phyloP scores from a whole-genome alignment of 129 eudicot species.

The Gnaphalium uliginosum region DNA sequence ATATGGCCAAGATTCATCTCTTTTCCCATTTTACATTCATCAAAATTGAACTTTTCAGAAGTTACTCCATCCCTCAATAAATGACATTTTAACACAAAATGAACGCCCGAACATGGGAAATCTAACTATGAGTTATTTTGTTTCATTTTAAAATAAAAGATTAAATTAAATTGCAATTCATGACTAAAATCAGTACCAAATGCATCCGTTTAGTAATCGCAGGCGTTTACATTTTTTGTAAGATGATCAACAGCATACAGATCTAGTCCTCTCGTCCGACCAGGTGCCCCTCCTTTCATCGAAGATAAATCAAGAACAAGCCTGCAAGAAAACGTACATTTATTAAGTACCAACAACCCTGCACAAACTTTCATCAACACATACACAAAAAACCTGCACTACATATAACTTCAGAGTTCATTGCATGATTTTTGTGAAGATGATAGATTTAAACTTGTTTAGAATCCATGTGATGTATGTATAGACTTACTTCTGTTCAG shows the following conservation, averaged over 20 bases:
- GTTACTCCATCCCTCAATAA: conserved; percentile 27
- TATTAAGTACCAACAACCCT: neutral
- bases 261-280: conserved; percentile 47
- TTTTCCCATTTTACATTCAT: conserved; percentile 21
- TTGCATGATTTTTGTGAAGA: neutral
- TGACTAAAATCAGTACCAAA: conserved; percentile 6
- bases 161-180: conserved; percentile 18
- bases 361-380: neutral
- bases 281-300: conserved; percentile 60
- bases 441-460: neutral
- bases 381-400: neutral
- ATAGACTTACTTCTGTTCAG: conserved; percentile 37
- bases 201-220: conserved; percentile 14
- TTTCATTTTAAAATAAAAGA: conserved; percentile 12
- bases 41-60: conserved; percentile 21
- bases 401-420: neutral
- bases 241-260: conserved; percentile 28
- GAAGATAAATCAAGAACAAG: conserved; percentile 45
- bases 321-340: conserved; percentile 18
- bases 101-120: conserved; percentile 14
- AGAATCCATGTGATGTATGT: neutral
- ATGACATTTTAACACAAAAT: conserved; percentile 8
- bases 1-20: conserved; percentile 12
- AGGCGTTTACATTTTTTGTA: conserved; percentile 8
- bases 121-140: conserved; percentile 33